Conservation (phyloP, 2,329 filamentous ascomycete species). For the Elsinoe necatrix region DNA sequence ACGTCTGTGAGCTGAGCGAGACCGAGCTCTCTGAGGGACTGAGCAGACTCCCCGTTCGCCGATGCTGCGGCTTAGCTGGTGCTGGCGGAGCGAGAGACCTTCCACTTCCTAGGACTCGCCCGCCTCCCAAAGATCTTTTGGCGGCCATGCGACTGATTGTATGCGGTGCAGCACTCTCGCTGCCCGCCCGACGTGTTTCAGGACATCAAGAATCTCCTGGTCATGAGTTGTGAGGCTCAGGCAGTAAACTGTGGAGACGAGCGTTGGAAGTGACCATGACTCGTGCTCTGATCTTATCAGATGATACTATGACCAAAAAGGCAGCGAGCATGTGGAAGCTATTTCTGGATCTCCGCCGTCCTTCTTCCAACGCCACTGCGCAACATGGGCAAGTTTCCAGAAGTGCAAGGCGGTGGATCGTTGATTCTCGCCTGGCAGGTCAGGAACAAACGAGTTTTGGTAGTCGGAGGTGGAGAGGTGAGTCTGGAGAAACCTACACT, state of each 20-base stretch:
- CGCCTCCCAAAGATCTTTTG: slow-evolving; percentile 76
- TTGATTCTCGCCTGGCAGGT: slow-evolving; percentile 95
- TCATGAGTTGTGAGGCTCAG: neutral
- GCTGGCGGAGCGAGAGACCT: slow-evolving; percentile 65
- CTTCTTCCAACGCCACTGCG: neutral
- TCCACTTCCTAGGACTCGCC: slow-evolving; percentile 80
- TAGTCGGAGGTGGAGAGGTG: slow-evolving; percentile 93
- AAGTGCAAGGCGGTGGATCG: slow-evolving; percentile 82
- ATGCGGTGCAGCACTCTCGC: slow-evolving; percentile 14
- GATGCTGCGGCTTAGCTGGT: slow-evolving; percentile 37
- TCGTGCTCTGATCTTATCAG: slow-evolving; percentile 4
- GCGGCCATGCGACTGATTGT: slow-evolving; percentile 54
- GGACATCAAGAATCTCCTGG: neutral
- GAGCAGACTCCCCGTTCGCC: slow-evolving; percentile 41
- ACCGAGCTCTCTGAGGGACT: slow-evolving; percentile 64
- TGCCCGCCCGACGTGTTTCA: slow-evolving; percentile 10
- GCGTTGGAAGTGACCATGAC: slow-evolving; percentile 1
- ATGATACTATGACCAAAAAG: neutral
- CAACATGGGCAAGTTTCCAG: slow-evolving; percentile 55
- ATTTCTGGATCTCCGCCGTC: slow-evolving; percentile 8
- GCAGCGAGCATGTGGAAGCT: slow-evolving; percentile 13
- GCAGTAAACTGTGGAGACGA: slow-evolving; percentile 1
- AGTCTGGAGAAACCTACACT: slow-evolving; percentile 11
- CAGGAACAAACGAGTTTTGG: slow-evolving; percentile 76
- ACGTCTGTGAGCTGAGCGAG: slow-evolving; percentile 68